Base-by-base conservation (phyloP, 1,139 yeast genomes). In the Candida dubliniensis region DNA sequence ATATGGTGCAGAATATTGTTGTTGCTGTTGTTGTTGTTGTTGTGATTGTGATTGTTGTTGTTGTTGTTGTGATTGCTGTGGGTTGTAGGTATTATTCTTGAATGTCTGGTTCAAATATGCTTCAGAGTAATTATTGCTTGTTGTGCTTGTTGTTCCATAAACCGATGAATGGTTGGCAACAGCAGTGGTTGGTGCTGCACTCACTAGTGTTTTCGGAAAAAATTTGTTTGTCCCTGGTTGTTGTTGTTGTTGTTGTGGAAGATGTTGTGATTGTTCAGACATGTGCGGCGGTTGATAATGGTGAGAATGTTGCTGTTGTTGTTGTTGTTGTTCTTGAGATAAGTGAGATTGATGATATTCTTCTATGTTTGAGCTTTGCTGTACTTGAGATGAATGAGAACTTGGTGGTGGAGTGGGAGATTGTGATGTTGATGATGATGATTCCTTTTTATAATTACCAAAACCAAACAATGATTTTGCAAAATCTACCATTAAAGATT, bases 111-210 rank as follows among this genome's bases (percentile, higher is more conserved):
- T 63, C 43, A 64, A 55, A 41, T 56, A 64, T 4, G 59, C 50
- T 38, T 58, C 67, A 38, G 61, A 55, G 40, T 45, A 42, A 33
- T 48, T 52, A 44, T 53, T 47, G 26, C 52, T 47, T 24, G 47
- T 56, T 15, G 64, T 58, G 12, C 63, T 61, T 25, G 88, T 83
- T 8, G 89, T 83, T 1, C 90, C 91, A 61, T 82, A 79, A 2
- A 80, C 91, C 60, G 81, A 75, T 1, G 86, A 77, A 46, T 76
- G 76, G 50, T 77, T 76, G 38, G 83, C 73, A 10, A 84, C 64
- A 0, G 90, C 89, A 2, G 87, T 84, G 2, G 91, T 82, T 14
- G 91, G 90, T 9, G 77, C 66, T 3, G 52, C 59, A 33, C 46
- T 55, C 31, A 61, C 63, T 48, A 70, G 59, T 29, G 71, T 67